Evolutionary conservation across 2,329 filamentous ascomycete genomes (phyloP).

Genomic region (Pestalotiopsis sp.): DNA sequence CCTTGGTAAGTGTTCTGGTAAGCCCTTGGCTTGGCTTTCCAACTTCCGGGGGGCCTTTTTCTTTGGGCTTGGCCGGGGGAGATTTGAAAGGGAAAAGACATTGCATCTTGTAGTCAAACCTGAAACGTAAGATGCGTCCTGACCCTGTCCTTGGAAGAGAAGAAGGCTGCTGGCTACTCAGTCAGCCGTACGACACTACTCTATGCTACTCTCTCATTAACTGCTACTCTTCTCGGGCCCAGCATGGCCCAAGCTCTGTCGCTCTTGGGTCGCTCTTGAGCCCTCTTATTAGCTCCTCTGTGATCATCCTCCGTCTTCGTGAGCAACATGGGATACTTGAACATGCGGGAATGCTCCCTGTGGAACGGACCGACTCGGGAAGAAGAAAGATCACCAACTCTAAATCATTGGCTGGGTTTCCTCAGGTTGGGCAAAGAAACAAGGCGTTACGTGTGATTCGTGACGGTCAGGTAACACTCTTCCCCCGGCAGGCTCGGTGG

Average conservation of each 20-base stretch:
- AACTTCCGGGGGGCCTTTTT: background rate
- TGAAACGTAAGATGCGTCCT: conserved; percentile 13
- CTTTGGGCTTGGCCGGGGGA: background rate
- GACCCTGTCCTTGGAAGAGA: background rate
- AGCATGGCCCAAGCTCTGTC: background rate
- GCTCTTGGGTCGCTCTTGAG: background rate
- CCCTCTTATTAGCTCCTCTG: background rate
- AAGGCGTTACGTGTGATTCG: background rate
- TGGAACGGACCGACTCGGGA: background rate
- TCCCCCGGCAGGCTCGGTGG: background rate
- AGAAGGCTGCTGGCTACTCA: background rate
- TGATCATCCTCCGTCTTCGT: background rate
- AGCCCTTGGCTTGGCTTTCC: background rate
- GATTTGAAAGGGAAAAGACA: conserved; percentile 13
- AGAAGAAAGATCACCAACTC: background rate
- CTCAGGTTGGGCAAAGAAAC: background rate
- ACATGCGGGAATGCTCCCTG: background rate
- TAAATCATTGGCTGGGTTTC: background rate
- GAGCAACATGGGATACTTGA: background rate
- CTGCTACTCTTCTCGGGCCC: too few species aligned
- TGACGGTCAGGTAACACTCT: background rate
- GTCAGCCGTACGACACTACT: background rate
- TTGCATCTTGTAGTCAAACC: conserved; percentile 11
- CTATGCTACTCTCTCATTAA: background rate
- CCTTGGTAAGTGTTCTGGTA: background rate